A percentile compares a stretch with the other conserved stretches of the same genome.
Evolutionary conservation across 208 protist species (phyloP).

Genomic region (Wallacemonas collosoma): DNA sequence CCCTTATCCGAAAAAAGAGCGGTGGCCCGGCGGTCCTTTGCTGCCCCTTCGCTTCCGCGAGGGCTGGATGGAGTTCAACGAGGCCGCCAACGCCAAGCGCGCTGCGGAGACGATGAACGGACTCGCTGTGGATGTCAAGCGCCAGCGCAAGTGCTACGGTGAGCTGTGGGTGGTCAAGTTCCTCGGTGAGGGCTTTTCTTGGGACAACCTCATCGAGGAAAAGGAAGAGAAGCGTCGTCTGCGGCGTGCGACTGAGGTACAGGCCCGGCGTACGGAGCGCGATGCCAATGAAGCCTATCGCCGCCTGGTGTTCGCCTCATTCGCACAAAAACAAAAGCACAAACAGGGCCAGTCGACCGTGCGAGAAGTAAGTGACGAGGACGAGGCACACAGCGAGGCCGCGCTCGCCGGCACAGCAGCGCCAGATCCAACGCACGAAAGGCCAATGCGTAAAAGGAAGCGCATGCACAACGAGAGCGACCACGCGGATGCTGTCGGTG

Average conservation of each 20-base stretch:
- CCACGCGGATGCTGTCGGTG: background rate
- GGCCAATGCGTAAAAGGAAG: too few relatives aligned
- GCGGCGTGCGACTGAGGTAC: conserved; percentile 48
- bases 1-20: conserved; percentile 78
- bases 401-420: too few relatives aligned
- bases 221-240: conserved; percentile 51
- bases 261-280: conserved; percentile 48
- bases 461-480: background rate
- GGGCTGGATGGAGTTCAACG: conserved; percentile 79
- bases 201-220: conserved; percentile 63
- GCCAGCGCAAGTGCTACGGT: conserved; percentile 66
- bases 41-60: conserved; percentile 77
- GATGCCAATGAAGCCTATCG: conserved; percentile 80
- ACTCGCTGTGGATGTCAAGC: conserved; percentile 57
- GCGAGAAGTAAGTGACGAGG: too few relatives aligned
- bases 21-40: conserved; percentile 59
- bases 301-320: conserved; percentile 39
- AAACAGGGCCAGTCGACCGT: background rate
- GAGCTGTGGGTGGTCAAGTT: conserved; percentile 84
- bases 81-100: conserved; percentile 35
- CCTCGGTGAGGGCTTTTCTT: conserved; percentile 52
- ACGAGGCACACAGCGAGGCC: too few relatives aligned
- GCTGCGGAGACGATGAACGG: conserved; percentile 66
- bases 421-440: too few relatives aligned
- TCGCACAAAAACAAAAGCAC: conserved; percentile 16